Base-by-base conservation (phyloP, 2,329 filamentous ascomycete genomes). In the Tolypocladium nubicola region DNA sequence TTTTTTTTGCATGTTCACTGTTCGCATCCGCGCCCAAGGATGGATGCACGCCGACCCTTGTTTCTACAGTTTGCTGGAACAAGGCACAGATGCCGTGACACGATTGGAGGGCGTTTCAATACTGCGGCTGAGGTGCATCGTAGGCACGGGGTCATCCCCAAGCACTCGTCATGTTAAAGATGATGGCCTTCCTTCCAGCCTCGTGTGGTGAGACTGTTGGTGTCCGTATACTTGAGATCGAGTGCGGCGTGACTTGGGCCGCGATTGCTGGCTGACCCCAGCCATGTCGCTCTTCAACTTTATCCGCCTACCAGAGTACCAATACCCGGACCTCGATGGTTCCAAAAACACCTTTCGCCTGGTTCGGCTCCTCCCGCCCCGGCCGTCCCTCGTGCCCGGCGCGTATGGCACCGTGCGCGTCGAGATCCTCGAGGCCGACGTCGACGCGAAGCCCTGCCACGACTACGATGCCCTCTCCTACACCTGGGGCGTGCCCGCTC, bases 381-480 rank as follows among this genome's bases (percentile, higher is more conserved):
- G 52, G n/a, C 58, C 59, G 11, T 56, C 63, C 0, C n/a, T 57
- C n/a, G 40, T 64, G 1, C 64, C 63, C 3, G 59, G 60, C 45
- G 56, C 61, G 7, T 47, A 59, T 23, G 62, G 65, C 10, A 69
- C 62, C 1, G 11, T 67, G 6, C 66, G 66, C 4, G 61, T 70
- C 30, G 58, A 68, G 23, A 58, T 71, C 35, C n/a, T 67, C 35
- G 64, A 68, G 43, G 59, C 52, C 6, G 58, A 63, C 52, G 55
- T 64, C 19, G 63, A 62, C 45, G 58, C 47, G 3, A 47, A 45
- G 10, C 38, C 55, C 7, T 23, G 53, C 7, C 70, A 68, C 49
- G 65, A 70, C 41, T 71, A 68, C 49, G 65, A 70, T 39, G 63
- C 68, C 16, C 63, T 71, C 16, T 70, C 68, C 3, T 71, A 71